Percentiles rank a stretch among this genome's conserved stretches.
Evolutionary conservation across 2,329 filamentous ascomycete genomes (phyloP).

Genomic region (Gaeumannomyces tritici): DNA sequence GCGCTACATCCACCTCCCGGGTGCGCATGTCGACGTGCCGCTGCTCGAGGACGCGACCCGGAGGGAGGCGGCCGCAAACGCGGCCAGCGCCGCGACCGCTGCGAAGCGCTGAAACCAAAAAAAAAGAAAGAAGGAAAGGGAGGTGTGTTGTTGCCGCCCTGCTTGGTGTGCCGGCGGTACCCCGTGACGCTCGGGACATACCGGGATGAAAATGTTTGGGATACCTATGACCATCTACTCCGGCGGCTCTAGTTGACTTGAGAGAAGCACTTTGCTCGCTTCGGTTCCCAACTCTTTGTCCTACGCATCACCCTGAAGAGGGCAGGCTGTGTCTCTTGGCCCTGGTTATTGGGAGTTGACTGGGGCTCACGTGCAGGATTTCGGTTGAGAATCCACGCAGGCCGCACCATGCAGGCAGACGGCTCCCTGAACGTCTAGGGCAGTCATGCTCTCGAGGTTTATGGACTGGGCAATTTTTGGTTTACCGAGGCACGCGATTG

Average conservation of each 20-base stretch:
- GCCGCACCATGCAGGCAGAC: not conserved
- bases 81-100: constrained; percentile 41
- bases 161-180: too few relatives aligned
- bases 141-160: too few relatives aligned
- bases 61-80: constrained; percentile 48
- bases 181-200: too few relatives aligned
- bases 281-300: not conserved
- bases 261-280: not conserved
- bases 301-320: not conserved
- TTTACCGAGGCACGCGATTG: not conserved
- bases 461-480: not conserved
- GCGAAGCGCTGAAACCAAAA: constrained; percentile 8
- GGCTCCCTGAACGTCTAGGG: not conserved
- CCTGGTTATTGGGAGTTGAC: not conserved
- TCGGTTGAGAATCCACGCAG: not conserved
- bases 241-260: not conserved
- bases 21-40: constrained; percentile 72
- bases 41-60: constrained; percentile 85
- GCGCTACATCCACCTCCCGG: constrained; percentile 82
- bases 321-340: not conserved
- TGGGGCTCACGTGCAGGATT: not conserved
- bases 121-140: too few relatives aligned
- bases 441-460: not conserved
- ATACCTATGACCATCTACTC: too few relatives aligned
- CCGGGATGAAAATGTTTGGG: too few relatives aligned